Evolutionary conservation across 2,329 filamentous ascomycete genomes (phyloP), one percentile per base, ranked within the genome.

Genomic region (Colletotrichum coccodes): DNA sequence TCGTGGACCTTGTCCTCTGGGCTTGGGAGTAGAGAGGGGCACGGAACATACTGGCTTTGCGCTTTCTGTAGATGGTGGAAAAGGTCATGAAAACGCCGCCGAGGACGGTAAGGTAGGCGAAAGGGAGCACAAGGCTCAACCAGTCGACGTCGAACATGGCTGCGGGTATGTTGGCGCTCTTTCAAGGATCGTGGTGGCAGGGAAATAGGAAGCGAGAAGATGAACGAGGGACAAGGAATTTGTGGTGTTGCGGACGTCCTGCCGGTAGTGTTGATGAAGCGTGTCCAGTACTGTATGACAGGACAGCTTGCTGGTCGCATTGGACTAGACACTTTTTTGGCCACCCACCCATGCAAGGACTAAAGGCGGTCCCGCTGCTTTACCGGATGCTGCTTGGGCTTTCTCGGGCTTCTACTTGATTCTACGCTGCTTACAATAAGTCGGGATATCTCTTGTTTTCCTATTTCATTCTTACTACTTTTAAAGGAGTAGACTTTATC

Each of bases 11-110:
- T 18, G 23, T n/a, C n/a, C 14, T n/a, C 36, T 26, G 11, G 28
- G 34, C 6, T 3, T n/a, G 11, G 63, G 34, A 36, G 34, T 26
- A 18, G 40, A 40, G 32, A 21, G 34, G 30, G 12, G 68, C 32
- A 52, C 63, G 50, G 50, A 56, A 23, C 58, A 71, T 84, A 94
- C 92, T 84, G 74, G 93, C 91, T 88, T 97, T 96, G 80, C 96
- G 90, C 83, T 96, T 95, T 76, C 95, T 91, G 82, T 98, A 98
- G 71, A 98, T 90, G 64, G 90, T 93, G 54, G 94, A 97, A 83
- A 99, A 99, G 72, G 94, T 96, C 78, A 92, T 91, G 74, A 99
- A 89, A 40, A 94, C 95, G 76, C 94, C 94, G 76, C 93, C 87
- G 63, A 99, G 91, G 68, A 98, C 93, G 74, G 90, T 87, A 68